Evolutionary conservation across 2,329 filamentous ascomycete genomes (phyloP), one percentile per base, ranked within the genome.

Genomic region (Scortechinia acanthostroma): DNA sequence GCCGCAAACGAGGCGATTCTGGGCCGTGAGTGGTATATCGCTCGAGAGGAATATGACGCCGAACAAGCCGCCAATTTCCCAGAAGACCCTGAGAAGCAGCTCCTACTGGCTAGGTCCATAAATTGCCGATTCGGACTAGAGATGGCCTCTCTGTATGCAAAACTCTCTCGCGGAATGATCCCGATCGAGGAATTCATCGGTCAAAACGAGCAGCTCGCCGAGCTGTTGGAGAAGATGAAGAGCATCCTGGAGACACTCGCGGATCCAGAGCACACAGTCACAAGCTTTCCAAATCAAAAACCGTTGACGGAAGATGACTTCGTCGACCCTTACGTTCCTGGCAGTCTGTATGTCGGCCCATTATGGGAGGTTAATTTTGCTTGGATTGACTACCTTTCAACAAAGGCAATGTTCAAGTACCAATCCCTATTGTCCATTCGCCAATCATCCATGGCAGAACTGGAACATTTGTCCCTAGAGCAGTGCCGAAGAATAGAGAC

Each of bases 401-500:
- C 77, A 14, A 65, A 73, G 23, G 58, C 77, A 46, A 76, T 81
- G 71, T 76, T 72, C 59, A 69, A 72, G 48, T 71, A 75, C 46
- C 76, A 80, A 48, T 63, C 71, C 2, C 66, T 70, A 10, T 58
- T 70, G 48, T 61, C 71, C 1, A 55, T 73, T 46, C 61, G 65
- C 17, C 65, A 69, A 48, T 60, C 69, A 1, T 62, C 69, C 3
- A 56, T 68, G 13, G 58, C 66, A 14, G 73, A 78, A 44, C 51
- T 77, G 37, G 60, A 62, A 3, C 53, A 58, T 4, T 55, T 73
- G 40, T 73, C 76, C 4, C 62, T 73, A 47, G 69, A 71, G 49
- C 69, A 71, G 43, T 74, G 70, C 49, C 73, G 76, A 47, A 60
- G 80, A 47, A 77, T 80, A 28, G 77, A 82, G 54, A 71, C 77